phyloP scores from a whole-genome alignment of 2,329 filamentous ascomycete genomes.

The Alternaria brassicae region DNA sequence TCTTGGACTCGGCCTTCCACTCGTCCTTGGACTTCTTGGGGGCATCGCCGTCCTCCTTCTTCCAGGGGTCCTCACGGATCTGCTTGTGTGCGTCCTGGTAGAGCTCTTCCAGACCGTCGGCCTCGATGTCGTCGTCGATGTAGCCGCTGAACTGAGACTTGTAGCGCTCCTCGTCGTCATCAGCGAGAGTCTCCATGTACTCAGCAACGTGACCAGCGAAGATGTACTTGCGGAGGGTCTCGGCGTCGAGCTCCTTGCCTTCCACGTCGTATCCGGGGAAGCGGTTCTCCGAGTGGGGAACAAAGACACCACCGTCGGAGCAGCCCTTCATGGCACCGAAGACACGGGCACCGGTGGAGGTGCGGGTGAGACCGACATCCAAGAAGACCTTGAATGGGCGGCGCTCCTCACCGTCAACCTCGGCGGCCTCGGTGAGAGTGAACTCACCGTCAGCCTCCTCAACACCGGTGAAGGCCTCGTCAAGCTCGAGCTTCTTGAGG shows the following conservation, averaged over 20 bases:
- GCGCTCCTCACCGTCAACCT: constrained; percentile 87
- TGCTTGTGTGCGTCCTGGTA: constrained; percentile 94
- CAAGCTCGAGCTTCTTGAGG: constrained; percentile 94
- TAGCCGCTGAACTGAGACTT: constrained; percentile 98
- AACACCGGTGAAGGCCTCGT: constrained; percentile 91
- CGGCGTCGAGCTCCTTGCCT: constrained; percentile 95
- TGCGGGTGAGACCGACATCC: constrained; percentile 95
- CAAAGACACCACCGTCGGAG: constrained; percentile 94
- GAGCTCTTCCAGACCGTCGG: constrained; percentile 94
- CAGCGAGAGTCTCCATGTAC: constrained; percentile 99
- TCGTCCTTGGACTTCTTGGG: constrained; percentile 97
- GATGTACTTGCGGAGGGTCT: constrained; percentile 99
- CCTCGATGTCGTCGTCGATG: constrained; percentile 95
- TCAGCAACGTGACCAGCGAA: constrained; percentile 97
- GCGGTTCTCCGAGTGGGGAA: constrained; percentile 99
- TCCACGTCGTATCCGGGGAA: constrained; percentile 99
- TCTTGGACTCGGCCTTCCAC: constrained; percentile 94
- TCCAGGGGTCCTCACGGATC: constrained; percentile 97
- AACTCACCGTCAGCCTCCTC: constrained; percentile 97
- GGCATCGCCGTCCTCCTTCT: constrained; percentile 78
- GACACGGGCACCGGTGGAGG: constrained; percentile 97
- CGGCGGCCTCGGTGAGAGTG: constrained; percentile 91
- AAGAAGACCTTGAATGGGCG: constrained; percentile 99
- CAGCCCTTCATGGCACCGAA: constrained; percentile 99
- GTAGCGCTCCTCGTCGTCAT: constrained; percentile 99